Evolutionary conservation across 2,329 filamentous ascomycete genomes (phyloP).

Genomic region (Paecilomyces variotii): DNA sequence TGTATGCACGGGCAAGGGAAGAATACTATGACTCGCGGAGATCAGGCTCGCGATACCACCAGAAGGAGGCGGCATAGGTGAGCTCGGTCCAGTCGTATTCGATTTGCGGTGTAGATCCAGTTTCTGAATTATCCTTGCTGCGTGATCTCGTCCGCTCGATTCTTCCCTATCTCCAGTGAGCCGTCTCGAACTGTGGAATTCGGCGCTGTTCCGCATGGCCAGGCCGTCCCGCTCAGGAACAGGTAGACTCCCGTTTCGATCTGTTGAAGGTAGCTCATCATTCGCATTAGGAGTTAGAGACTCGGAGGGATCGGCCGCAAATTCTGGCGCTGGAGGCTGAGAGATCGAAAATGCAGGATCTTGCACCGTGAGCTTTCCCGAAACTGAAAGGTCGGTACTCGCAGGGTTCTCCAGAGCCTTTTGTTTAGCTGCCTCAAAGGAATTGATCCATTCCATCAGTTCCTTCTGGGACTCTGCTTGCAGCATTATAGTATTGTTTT

Average conservation of each 20-base stretch:
- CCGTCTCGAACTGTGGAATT: conserved; percentile 48
- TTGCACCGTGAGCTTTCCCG: conserved; percentile 37
- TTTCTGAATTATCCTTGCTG: conserved; percentile 84
- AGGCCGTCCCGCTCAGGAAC: conserved; percentile 55
- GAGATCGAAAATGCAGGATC: conserved; percentile 87
- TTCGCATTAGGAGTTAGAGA: conserved; percentile 49
- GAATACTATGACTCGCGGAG: conserved; percentile 70
- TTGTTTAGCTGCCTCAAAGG: conserved; percentile 90
- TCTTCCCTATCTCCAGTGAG: conserved; percentile 54
- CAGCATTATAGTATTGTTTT: conserved; percentile 78
- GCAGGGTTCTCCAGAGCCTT: conserved; percentile 72
- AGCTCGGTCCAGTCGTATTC: conserved; percentile 46
- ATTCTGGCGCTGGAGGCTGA: conserved; percentile 78
- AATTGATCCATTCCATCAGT: conserved; percentile 87
- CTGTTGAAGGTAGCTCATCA: conserved; percentile 48
- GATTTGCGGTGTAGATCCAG: conserved; percentile 81
- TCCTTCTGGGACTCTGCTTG: conserved; percentile 90
- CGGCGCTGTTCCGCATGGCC: conserved; percentile 60
- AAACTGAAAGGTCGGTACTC: conserved; percentile 40
- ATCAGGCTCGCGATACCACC: conserved; percentile 77
- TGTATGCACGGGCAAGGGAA: conserved; percentile 49
- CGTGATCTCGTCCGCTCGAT: conserved; percentile 70
- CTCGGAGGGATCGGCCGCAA: conserved; percentile 71
- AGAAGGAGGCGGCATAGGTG: conserved; percentile 37
- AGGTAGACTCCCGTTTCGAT: conserved; percentile 58